Base-by-base conservation (phyloP, 2,329 filamentous ascomycete species). In the Neonectria neomacrospora region DNA sequence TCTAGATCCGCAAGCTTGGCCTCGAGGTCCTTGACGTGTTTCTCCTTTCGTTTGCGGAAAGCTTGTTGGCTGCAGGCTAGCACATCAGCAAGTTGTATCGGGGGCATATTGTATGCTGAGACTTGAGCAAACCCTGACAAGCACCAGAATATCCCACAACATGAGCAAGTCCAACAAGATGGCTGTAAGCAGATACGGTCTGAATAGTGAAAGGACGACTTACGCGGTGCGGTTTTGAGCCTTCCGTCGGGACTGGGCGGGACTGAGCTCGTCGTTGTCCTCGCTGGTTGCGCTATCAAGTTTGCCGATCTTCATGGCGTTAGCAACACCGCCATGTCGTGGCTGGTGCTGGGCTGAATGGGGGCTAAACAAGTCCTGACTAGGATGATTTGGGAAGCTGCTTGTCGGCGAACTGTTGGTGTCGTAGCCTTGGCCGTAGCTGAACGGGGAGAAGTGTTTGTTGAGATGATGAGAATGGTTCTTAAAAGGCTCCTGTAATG, bases 11-110 rank as follows among this genome's bases (percentile, higher is more conserved):
- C 90, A 23, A 98, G 88, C 76, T 97, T 96, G 60, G 89, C 87
- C 79, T 97, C 94, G 30, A 98, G 89, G 64, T 98, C 94, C 77
- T 94, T 94, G 67, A 98, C 94, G 74, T 97, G 94, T 61, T 90
- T 90, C 78, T 98, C 95, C 79, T 98, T 98, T 71, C 95, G 90
- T 79, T 98, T 95, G 64, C 95, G 93, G 78, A 98, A 98, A 26
- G 96, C 95, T 72, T 95, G 91, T 85, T 98, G 96, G 47, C 95
- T 97, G 66, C 22, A 28, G 9, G n/a, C 50, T 23, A 23, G 18
- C 20, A 34, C 53, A 60, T 73, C 59, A 73, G 67, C 47, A 45
- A 50, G 12, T n/a, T 30, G 45, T 22, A n/a, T 22, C 8, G 47
- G 30, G 32, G 51, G n/a, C 12, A 16, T 18, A 5, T 8, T 28